These are phyloP conservation scores for Helotiales sp. DNA, from an alignment of 2,329 filamentous ascomycete species.

Conservation along the genomic window DNA sequence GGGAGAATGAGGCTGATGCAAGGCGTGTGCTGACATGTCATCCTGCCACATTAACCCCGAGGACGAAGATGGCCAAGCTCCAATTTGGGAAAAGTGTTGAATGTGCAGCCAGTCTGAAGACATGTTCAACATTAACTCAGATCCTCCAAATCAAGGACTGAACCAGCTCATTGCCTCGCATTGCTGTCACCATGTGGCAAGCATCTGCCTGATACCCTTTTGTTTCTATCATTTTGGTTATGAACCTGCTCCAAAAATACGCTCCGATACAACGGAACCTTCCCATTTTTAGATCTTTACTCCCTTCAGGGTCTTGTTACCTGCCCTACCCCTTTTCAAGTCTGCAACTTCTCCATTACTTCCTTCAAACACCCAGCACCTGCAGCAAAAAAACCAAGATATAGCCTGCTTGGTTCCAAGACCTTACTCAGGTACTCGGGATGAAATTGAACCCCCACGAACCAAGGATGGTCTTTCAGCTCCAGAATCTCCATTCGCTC, in stretches of 20 bases:
- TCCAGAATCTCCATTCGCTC: constrained; percentile 85
- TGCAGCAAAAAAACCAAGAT: constrained; percentile 84
- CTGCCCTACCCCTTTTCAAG: neutral
- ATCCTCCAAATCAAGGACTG: neutral
- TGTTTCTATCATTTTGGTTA: no score
- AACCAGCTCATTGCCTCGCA: neutral
- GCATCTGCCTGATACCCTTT: neutral
- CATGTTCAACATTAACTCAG: neutral
- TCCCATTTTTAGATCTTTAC: neutral
- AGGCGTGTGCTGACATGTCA: neutral
- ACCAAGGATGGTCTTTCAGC: constrained; percentile 82
- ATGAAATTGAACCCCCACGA: constrained; percentile 86
- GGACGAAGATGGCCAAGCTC: neutral
- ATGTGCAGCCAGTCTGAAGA: no score
- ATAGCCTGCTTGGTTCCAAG: constrained; percentile 73
- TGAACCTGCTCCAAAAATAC: no score
- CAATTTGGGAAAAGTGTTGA: no score
- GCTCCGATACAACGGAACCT: no score
- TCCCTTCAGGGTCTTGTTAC: neutral
- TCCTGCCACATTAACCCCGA: constrained; percentile 1
- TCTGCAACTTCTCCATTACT: constrained; percentile 28
- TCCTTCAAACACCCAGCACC: constrained; percentile 47
- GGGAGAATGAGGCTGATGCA: neutral
- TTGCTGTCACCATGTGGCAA: neutral
- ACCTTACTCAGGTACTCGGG: constrained; percentile 84